Conservation (phyloP, 306 rosid species). For the Luffa acutangula region DNA sequence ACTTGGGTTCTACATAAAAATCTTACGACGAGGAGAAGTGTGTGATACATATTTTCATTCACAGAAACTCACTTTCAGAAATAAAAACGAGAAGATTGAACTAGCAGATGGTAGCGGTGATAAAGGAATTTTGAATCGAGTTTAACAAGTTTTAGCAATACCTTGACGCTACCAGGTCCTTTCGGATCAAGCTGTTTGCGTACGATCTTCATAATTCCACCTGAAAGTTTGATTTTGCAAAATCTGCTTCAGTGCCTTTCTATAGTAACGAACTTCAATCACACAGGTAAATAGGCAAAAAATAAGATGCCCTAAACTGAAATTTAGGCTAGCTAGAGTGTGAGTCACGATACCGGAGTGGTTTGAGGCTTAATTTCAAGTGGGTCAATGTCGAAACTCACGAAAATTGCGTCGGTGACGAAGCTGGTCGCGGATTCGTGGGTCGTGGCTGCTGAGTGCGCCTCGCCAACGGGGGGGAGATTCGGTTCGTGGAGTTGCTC, state of each 20-base stretch:
- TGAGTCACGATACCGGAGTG: too few species aligned
- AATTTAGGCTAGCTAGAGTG: not conserved
- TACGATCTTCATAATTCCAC: conserved; percentile 55
- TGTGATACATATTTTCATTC: not conserved
- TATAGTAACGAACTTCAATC: not conserved
- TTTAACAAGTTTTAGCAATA: conserved; percentile 6
- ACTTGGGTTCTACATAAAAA: not conserved
- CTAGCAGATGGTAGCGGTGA: not conserved
- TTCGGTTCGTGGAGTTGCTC: too few species aligned
- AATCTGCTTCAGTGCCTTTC: not conserved
- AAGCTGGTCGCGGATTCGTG: too few species aligned
- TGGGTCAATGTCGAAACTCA: too few species aligned
- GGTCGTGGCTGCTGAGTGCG: too few species aligned
- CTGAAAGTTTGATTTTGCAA: not conserved
- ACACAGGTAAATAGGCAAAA: not conserved
- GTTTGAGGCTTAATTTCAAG: too few species aligned
- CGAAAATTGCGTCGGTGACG: too few species aligned
- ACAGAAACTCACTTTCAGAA: not conserved
- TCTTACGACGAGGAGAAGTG: not conserved
- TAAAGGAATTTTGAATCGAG: not conserved
- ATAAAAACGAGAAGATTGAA: not conserved
- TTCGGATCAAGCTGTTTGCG: conserved; percentile 45
- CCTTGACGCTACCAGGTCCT: conserved; percentile 97
- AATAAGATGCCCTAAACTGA: not conserved
- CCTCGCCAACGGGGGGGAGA: too few species aligned